These are phyloP conservation scores for Xylona heveae DNA, from an alignment of 495 filamentous ascomycete species.

Conservation along the genomic window DNA sequence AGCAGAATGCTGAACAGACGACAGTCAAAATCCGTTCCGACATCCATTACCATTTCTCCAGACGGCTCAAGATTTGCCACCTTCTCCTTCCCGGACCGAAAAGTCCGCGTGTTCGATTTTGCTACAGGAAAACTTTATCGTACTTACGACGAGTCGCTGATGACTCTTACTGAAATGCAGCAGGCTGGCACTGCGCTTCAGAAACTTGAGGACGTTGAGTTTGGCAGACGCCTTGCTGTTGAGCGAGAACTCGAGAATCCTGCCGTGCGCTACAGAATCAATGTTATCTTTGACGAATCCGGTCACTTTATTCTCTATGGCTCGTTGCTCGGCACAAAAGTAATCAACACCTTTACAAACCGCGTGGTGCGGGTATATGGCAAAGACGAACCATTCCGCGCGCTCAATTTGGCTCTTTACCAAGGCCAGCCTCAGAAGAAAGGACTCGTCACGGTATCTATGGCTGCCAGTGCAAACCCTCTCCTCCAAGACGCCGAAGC, in stretches of 20 bases:
- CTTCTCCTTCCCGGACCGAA: slow-evolving; percentile 82
- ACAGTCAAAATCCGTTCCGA: slow-evolving; percentile 61
- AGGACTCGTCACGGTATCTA: slow-evolving; percentile 79
- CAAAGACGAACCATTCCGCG: slow-evolving; percentile 68
- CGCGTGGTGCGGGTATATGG: slow-evolving; percentile 72
- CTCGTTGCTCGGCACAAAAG: slow-evolving; percentile 74
- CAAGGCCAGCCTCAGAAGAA: slow-evolving; percentile 90
- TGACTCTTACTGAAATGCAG: slow-evolving; percentile 78
- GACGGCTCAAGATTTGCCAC: slow-evolving; percentile 70
- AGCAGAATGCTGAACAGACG: not conserved
- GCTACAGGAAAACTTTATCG: slow-evolving; percentile 67
- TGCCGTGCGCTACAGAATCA: slow-evolving; percentile 45
- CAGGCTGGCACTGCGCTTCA: slow-evolving; percentile 66
- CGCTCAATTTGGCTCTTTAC: slow-evolving; percentile 71
- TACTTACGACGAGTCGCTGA: slow-evolving; percentile 83
- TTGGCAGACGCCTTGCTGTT: slow-evolving; percentile 69
- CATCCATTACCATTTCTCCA: slow-evolving; percentile 71
- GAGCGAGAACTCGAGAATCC: slow-evolving; percentile 69
- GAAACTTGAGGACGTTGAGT: slow-evolving; percentile 72
- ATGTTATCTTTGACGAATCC: slow-evolving; percentile 88
- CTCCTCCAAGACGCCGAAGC: slow-evolving; percentile 82
- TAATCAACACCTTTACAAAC: slow-evolving; percentile 89
- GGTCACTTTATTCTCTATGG: slow-evolving; percentile 90
- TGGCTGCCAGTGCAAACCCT: slow-evolving; percentile 88
- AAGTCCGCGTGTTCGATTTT: slow-evolving; percentile 85